Evolutionary conservation across 148 eudicot genomes (phyloP).

Genomic region (Chenopodium album): DNA sequence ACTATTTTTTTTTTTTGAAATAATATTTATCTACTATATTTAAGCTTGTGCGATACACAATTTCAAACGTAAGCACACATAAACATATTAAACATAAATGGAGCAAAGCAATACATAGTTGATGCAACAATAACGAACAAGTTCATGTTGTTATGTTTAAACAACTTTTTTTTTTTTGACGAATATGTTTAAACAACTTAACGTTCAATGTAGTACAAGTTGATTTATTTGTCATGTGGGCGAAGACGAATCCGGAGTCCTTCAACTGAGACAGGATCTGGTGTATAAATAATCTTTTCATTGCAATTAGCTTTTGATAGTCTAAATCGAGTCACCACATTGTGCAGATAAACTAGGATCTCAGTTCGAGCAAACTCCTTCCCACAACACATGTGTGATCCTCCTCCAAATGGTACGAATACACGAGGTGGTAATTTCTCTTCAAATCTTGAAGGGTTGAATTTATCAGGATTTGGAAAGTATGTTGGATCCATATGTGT

Average conservation of each 20-base stretch:
- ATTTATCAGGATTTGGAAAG: conserved; percentile 10
- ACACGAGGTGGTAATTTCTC: conserved; percentile 4
- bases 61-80: too few species aligned
- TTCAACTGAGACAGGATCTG: background rate
- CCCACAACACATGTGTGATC: conserved; percentile 9
- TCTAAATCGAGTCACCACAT: conserved; percentile 11
- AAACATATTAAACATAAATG: too few species aligned
- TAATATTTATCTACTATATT: too few species aligned
- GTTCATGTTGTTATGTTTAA: too few species aligned
- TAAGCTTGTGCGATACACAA: too few species aligned
- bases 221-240: background rate
- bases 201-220: too few species aligned
- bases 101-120: too few species aligned
- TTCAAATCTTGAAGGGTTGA: conserved; percentile 23
- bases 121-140: too few species aligned
- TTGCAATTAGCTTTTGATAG: conserved; percentile 9
- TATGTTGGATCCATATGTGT: conserved; percentile 14
- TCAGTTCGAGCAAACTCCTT: conserved; percentile 16
- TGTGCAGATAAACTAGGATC: background rate
- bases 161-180: too few species aligned
- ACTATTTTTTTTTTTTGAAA: too few species aligned
- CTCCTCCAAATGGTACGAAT: conserved; percentile 18
- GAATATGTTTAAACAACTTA: too few species aligned
- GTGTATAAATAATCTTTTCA: conserved; percentile 1
- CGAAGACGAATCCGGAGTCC: conserved; percentile 1